Base-by-base conservation (phyloP, 345 rosid species). In the Acer saccharum region DNA sequence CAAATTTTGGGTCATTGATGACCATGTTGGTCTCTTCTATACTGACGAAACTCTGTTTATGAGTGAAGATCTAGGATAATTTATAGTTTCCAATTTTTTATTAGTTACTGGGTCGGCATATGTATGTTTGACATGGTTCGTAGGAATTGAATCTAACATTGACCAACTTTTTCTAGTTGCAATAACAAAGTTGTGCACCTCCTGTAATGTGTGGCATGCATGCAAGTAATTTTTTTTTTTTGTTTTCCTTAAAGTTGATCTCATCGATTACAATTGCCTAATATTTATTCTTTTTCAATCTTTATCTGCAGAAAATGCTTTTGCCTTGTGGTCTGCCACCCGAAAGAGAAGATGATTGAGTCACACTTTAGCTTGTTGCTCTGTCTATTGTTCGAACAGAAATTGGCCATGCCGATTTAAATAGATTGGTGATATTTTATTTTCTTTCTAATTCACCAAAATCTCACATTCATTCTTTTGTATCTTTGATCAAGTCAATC, bases 251-350 rank as follows among this genome's bases (percentile, higher is more conserved):
- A 7, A 13, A 12, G 20, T 1, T 4, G 21, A 35, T 41, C 21
- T 65, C 1, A 65, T 21, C 46, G n/a, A 58, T 68, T 73, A 29
- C 17, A 20, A 1, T 43, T 13, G 2, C 21, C 65, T 29, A 23
- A 50, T 68, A 60, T 41, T 46, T 39, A 21, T 48, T 23, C 23
- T 13, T 65, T 58, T 48, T 2, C 21, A 14, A 16, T 18, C 50
- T 68, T 3, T 3, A 39, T 81, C 23, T 83, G 88, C 88, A 96
- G 97, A 96, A 96, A 96, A 94, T 96, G 98, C 99, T 93, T 66
- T 57, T 91, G 84, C 99, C 98, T 17, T 93, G 98, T 18, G 97
- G 99, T 57, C 87, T 95, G 50, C 96, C 99, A 13, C 99, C 96
- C 0, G 97, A 95, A 77, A 91, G 98, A 88, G 98, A 92, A 89